These are phyloP conservation scores for Warburgia ugandensis DNA, from an alignment of 164 flowering plant genomes.

Conservation along the genomic window DNA sequence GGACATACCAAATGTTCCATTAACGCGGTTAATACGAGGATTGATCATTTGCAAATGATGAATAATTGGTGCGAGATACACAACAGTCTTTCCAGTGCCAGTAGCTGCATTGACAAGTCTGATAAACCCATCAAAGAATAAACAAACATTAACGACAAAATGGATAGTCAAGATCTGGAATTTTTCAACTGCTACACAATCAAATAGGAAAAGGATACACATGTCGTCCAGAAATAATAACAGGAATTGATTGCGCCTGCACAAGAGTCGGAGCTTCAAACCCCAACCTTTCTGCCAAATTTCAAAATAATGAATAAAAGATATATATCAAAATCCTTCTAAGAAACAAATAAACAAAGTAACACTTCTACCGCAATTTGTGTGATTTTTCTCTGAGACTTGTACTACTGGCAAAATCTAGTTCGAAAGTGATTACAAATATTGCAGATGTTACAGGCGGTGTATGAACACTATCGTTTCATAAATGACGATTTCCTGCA, in stretches of 20 bases:
- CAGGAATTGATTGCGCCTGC: slow-evolving; percentile 89
- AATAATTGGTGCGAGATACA: slow-evolving; percentile 82
- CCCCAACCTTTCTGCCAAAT: slow-evolving; percentile 63
- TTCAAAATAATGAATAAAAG: background rate
- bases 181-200: too few relatives aligned
- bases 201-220: slow-evolving; percentile 38
- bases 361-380: too few relatives aligned
- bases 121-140: slow-evolving; percentile 13
- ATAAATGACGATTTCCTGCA: too few relatives aligned
- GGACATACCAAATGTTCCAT: slow-evolving; percentile 87
- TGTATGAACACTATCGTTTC: too few relatives aligned
- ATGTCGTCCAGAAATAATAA: slow-evolving; percentile 69
- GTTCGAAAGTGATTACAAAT: too few relatives aligned
- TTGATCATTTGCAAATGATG: slow-evolving; percentile 48
- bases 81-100: slow-evolving; percentile 88
- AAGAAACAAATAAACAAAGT: too few relatives aligned
- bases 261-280: slow-evolving; percentile 71
- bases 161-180: background rate
- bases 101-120: slow-evolving; percentile 94
- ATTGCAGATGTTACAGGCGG: too few relatives aligned
- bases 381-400: too few relatives aligned
- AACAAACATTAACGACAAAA: background rate
- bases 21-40: slow-evolving; percentile 49
- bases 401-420: too few relatives aligned
- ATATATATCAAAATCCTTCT: background rate